Conservation (phyloP, 345 rosid genomes). For the Citrus sp. region DNA sequence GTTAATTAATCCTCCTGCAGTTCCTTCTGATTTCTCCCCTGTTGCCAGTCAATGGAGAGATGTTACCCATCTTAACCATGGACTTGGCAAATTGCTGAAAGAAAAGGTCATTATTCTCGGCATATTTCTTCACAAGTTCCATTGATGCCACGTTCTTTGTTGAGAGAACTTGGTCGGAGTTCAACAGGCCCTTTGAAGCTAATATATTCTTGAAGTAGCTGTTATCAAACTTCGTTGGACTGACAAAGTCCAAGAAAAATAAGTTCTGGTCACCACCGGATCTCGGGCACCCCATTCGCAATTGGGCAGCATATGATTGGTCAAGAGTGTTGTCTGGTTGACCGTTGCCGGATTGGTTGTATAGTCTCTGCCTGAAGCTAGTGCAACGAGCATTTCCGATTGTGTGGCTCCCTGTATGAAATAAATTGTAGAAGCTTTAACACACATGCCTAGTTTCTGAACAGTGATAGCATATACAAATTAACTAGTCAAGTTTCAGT, state of each 20-base stretch:
- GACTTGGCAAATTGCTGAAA: conserved; percentile 77
- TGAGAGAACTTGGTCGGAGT: conserved; percentile 71
- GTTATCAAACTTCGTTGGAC: conserved; percentile 67
- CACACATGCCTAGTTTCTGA: not conserved
- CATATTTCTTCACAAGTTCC: conserved; percentile 73
- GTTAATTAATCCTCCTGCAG: conserved; percentile 79
- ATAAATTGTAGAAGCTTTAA: not conserved
- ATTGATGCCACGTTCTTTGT: conserved; percentile 52
- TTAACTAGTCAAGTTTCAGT: not conserved
- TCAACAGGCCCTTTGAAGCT: conserved; percentile 69
- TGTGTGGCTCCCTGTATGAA: conserved; percentile 79
- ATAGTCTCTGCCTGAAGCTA: conserved; percentile 88
- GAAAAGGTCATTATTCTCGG: conserved; percentile 57
- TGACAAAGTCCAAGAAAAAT: conserved; percentile 55
- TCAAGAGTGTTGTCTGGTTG: conserved; percentile 73
- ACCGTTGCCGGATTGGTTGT: conserved; percentile 78
- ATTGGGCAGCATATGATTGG: conserved; percentile 47
- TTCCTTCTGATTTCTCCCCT: conserved; percentile 78
- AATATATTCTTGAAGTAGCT: conserved; percentile 77
- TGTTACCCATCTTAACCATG: conserved; percentile 86
- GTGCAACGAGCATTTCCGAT: conserved; percentile 85
- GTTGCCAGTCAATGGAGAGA: conserved; percentile 76
- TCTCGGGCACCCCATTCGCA: conserved; percentile 50
- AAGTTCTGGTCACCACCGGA: conserved; percentile 71
- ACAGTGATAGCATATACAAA: not conserved